Conservation (phyloP, 306 rosid genomes). For the Cucurbita ficifolia region DNA sequence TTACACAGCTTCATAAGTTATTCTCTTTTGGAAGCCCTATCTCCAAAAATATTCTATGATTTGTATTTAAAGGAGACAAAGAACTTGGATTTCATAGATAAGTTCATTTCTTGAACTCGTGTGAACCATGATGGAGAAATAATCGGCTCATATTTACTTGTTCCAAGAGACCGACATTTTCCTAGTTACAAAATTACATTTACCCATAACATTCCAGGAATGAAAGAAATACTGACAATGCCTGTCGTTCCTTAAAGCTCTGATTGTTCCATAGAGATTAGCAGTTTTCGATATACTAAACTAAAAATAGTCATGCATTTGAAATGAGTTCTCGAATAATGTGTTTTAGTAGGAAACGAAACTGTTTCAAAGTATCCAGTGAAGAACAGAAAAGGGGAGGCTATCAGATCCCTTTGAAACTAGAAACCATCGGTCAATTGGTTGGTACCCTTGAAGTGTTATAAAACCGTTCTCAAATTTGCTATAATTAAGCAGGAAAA, state of each 20-base stretch:
- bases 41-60: neutral
- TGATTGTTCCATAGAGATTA: neutral
- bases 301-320: neutral
- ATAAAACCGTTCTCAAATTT: too few relatives aligned
- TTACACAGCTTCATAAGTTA: neutral
- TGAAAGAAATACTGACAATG: neutral
- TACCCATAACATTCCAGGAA: neutral
- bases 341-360: neutral
- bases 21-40: neutral
- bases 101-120: neutral
- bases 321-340: neutral
- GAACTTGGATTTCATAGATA: neutral
- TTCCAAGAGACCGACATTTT: neutral
- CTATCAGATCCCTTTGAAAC: neutral
- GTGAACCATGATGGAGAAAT: neutral
- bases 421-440: neutral
- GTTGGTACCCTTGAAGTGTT: neutral
- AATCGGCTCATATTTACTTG: neutral
- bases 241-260: neutral
- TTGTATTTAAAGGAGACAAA: neutral
- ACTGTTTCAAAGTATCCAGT: neutral
- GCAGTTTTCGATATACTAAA: neutral
- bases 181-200: neutral
- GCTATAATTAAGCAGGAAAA: too few relatives aligned
- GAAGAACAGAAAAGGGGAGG: neutral